Percentiles rank a stretch among this genome's conserved stretches.
These are phyloP conservation scores for Licmophora abbreviata DNA, from an alignment of 108 stramenopile genomes.

Conservation along the genomic window DNA sequence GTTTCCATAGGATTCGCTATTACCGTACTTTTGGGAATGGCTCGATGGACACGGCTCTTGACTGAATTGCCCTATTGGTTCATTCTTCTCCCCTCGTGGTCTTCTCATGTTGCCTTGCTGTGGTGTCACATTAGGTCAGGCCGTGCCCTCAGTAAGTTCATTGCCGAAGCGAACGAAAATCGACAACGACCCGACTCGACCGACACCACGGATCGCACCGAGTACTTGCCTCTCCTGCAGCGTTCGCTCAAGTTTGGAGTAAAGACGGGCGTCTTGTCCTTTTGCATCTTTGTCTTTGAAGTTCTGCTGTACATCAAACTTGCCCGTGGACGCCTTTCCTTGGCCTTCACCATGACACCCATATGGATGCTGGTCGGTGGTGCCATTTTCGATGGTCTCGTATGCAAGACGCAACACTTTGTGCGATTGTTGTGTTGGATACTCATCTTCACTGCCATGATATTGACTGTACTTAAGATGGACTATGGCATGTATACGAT, in stretches of 20 bases:
- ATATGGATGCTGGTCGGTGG: conserved; percentile 66
- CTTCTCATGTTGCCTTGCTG: conserved; percentile 62
- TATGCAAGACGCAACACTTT: conserved; percentile 80
- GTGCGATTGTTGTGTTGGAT: conserved; percentile 59
- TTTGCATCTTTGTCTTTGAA: conserved; percentile 71
- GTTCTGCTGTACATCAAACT: conserved; percentile 58
- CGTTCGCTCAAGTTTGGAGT: conserved; percentile 76
- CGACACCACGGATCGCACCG: conserved; percentile 76
- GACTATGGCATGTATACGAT: conserved; percentile 49
- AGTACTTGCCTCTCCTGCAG: conserved; percentile 78
- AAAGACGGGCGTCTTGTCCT: conserved; percentile 79
- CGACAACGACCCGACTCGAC: conserved; percentile 73
- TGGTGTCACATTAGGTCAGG: conserved; percentile 60
- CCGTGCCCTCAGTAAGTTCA: conserved; percentile 62
- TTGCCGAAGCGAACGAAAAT: conserved; percentile 72
- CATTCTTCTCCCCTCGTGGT: conserved; percentile 69
- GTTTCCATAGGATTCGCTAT: conserved; percentile 66
- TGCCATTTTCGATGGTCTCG: conserved; percentile 64
- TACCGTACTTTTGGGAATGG: conserved; percentile 56
- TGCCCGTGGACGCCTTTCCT: conserved; percentile 24
- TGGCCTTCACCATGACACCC: conserved; percentile 42
- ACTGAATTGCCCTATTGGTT: conserved; percentile 57
- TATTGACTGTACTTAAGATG: conserved; percentile 48
- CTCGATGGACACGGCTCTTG: conserved; percentile 59
- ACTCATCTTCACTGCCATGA: conserved; percentile 49